phyloP scores from a whole-genome alignment of 75 land plant genomes.

The Chamaecyparis obtusa region DNA sequence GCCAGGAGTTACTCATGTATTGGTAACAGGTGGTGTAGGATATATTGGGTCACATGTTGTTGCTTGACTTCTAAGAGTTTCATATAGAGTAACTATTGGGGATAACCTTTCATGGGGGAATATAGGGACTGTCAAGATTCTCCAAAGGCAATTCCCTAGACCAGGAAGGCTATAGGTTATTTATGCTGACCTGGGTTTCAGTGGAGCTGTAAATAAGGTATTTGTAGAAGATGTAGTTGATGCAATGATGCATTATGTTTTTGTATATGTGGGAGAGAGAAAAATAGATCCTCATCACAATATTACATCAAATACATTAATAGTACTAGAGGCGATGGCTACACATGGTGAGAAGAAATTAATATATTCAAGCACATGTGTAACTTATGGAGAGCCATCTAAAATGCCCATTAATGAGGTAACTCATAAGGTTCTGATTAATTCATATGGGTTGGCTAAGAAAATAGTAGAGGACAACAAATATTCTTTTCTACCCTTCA shows the following conservation, averaged over 20 bases:
- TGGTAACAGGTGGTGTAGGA: constrained; percentile 88
- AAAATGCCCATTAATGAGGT: constrained; percentile 90
- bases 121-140: constrained; percentile 67
- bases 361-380: constrained; percentile 88
- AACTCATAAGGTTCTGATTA: constrained; percentile 86
- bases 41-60: constrained; percentile 86
- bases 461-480: constrained; percentile 99
- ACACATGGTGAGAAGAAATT: constrained; percentile 67
- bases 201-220: constrained; percentile 64
- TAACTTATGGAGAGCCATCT: constrained; percentile 86
- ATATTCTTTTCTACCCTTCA: no score
- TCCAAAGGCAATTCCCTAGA: constrained; percentile 66
- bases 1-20: constrained; percentile 61
- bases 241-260: constrained; percentile 88
- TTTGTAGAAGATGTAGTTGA: constrained; percentile 83
- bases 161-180: constrained; percentile 83
- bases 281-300: constrained; percentile 86
- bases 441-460: constrained; percentile 97
- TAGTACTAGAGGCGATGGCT: constrained; percentile 75
- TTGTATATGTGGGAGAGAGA: constrained; percentile 92
- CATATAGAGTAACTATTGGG: constrained; percentile 82
- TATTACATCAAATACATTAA: constrained; percentile 78
- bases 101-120: constrained; percentile 89
- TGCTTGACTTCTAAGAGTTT: constrained; percentile 56
- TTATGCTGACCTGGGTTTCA: constrained; percentile 74